phyloP scores from a whole-genome alignment of 805 yeast genomes.

The Komagataella kurtzmanii region DNA sequence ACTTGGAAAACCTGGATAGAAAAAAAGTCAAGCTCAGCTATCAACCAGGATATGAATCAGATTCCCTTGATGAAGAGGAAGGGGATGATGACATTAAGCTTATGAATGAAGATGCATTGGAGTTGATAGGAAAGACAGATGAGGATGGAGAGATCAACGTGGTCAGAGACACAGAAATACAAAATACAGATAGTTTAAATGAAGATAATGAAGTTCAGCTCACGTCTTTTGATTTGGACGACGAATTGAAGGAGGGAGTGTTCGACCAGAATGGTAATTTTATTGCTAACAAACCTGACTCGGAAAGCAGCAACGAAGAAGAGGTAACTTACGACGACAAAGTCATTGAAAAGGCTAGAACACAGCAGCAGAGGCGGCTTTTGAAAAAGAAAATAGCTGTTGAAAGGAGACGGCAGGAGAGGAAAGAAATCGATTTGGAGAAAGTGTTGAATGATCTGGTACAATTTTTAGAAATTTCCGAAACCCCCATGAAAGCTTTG shows the following conservation, averaged over 20 bases:
- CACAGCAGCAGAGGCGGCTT: slow-evolving; percentile 9
- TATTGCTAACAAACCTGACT: slow-evolving; percentile 24
- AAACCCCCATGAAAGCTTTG: slow-evolving; percentile 44
- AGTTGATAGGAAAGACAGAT: slow-evolving; percentile 2
- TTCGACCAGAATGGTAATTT: slow-evolving; percentile 53
- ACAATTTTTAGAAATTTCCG: slow-evolving; percentile 37
- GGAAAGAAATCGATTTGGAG: slow-evolving; percentile 6
- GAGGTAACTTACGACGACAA: slow-evolving; percentile 9
- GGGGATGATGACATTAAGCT: slow-evolving; percentile 6
- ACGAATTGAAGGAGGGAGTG: slow-evolving; percentile 44
- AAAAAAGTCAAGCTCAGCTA: slow-evolving; percentile 3
- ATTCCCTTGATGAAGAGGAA: slow-evolving; percentile 10
- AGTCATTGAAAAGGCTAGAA: slow-evolving; percentile 11
- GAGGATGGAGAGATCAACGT: slow-evolving; percentile 4
- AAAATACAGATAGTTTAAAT: neutral
- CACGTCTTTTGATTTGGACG: slow-evolving; percentile 48
- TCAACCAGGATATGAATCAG: slow-evolving; percentile 9
- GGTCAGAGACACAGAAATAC: slow-evolving; percentile 4
- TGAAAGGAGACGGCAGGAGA: slow-evolving; percentile 13
- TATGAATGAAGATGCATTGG: neutral
- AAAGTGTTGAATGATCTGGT: slow-evolving; percentile 22
- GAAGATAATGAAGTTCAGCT: slow-evolving; percentile 23
- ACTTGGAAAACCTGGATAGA: slow-evolving; percentile 2
- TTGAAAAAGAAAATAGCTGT: slow-evolving; percentile 13
- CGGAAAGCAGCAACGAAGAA: slow-evolving; percentile 11